Base-by-base conservation (phyloP, 2,329 filamentous ascomycete genomes). In the Monosporascus sp. region DNA sequence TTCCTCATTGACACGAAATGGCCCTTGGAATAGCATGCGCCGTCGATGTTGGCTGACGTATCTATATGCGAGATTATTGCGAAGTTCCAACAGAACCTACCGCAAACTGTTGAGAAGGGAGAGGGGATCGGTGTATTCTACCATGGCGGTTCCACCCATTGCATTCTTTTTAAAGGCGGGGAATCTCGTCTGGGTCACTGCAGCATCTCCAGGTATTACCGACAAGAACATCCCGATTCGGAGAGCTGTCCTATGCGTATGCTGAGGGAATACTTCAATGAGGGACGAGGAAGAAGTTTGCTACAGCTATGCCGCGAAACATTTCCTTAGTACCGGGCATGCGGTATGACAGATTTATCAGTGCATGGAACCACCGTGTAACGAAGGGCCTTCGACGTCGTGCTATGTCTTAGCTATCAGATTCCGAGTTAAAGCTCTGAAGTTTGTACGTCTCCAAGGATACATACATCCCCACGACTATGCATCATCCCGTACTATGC, bases 11-110 rank as follows among this genome's bases (percentile, higher is more conserved):
- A 88, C 62, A 83, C 85, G 0, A 83, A 55, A 83, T 85, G 53
- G 71, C 74, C 1, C 81, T 89, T 37, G 86, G 86, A 0, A 68
- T 89, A 27, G 77, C 90, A 72, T 82, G 76, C 0, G 85, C 89
- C 57, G 71, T 90, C 17, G 82, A 79, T 1, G 77, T 90, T 2
- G 87, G 86, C 82, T 24, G 86, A 90, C 67, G 86, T 89, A 14
- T 85, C 81, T 47, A 83, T 83, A 0, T 89, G 85, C 60, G 84
- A 89, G 47, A 82, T 88, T 38, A 83, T 79, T 0, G 82, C 86
- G 11, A 77, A 77, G 17, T 54, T 53, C 17, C 42, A 41, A 27
- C 39, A 44, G 36, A n/a, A 25, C 38, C 47, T 37, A 18, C 17
- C 27, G 7, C 37, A 5, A 37, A n/a, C 50, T 14, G 47, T 55